Evolutionary conservation across 2,329 filamentous ascomycete species (phyloP), one percentile per base, ranked within the genome.

Genomic region (Ceratocystis colombiana): DNA sequence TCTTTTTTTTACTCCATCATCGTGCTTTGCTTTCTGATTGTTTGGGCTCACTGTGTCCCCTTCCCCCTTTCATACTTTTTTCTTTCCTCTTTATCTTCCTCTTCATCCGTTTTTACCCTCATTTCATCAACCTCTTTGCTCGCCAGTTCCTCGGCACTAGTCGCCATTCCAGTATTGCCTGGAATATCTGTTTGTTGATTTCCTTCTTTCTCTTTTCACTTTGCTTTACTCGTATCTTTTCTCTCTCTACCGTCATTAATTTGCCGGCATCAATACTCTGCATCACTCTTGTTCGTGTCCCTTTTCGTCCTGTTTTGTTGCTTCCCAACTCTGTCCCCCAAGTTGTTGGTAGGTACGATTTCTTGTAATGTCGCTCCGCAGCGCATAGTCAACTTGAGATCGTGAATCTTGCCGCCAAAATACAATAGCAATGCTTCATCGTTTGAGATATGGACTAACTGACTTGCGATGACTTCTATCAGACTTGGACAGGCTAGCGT

Each of bases 281-380:
- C 48, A 64, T 64, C 48, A 22, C 62, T 64, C 62, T 53, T 59
- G 55, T 59, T 59, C 17, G 55, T 59, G 55, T 33, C 30, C 55
- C 28, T 25, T 30, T 45, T 5, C 7, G 6, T 22, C 25, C 12
- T 62, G 22, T 53, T 22, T 41, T 33, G 20, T 12, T 8, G 53
- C 17, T 22, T 17, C 15, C 46, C 48, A 41, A 12, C 12, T 41
- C 10, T 5, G 17, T 41, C 12, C 45, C 20, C 10, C 45, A 25
- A 25, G 15, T 17, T 46, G n/a, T 30, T 22, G 45, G 10, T 25
- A 22, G 62, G n/a, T 41, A 46, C 20, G 61, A 25, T 45, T 62
- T 48, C 10, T 41, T 48, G 17, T 30, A 37, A 15, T 53, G 22
- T 53, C 48, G 48, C 55, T 30, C 7, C 17, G 5, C 2, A 59